Evolutionary conservation across 106 monocot species (phyloP).

Genomic region (Phalaenopsis aphrodite): DNA sequence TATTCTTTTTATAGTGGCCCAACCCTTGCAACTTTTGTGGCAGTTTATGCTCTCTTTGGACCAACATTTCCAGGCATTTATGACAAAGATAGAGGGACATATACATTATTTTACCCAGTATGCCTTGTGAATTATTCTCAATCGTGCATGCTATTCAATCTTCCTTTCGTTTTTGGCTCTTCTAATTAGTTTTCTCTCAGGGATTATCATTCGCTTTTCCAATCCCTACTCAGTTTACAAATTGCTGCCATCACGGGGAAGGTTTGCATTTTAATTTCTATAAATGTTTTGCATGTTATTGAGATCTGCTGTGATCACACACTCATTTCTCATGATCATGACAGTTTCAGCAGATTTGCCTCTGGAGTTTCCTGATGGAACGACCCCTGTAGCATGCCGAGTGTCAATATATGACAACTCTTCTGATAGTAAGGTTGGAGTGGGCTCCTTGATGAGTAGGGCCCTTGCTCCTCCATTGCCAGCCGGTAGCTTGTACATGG

Average conservation of each 20-base stretch:
- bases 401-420: constrained; percentile 80
- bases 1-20: constrained; percentile 51
- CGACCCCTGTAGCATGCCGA: constrained; percentile 88
- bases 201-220: constrained; percentile 96
- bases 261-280: constrained; percentile 21
- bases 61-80: constrained; percentile 92
- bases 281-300: background rate
- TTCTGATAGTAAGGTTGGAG: constrained; percentile 74
- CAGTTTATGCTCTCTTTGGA: constrained; percentile 83
- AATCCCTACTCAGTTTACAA: constrained; percentile 75
- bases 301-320: background rate
- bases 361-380: constrained; percentile 97
- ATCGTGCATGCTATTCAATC: background rate
- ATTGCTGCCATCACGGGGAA: constrained; percentile 63
- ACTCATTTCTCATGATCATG: constrained; percentile 14
- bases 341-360: constrained; percentile 82
- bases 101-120: constrained; percentile 92
- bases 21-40: constrained; percentile 76
- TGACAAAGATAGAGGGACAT: constrained; percentile 84
- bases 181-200: constrained; percentile 22
- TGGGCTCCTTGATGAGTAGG: constrained; percentile 77
- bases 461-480: constrained; percentile 78
- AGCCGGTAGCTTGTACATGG: constrained; percentile 83
- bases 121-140: constrained; percentile 6
- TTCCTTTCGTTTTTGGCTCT: constrained; percentile 4